Evolutionary conservation across 1,284 basidiomycete genomes (phyloP).

Genomic region (Tilletia walkeri): DNA sequence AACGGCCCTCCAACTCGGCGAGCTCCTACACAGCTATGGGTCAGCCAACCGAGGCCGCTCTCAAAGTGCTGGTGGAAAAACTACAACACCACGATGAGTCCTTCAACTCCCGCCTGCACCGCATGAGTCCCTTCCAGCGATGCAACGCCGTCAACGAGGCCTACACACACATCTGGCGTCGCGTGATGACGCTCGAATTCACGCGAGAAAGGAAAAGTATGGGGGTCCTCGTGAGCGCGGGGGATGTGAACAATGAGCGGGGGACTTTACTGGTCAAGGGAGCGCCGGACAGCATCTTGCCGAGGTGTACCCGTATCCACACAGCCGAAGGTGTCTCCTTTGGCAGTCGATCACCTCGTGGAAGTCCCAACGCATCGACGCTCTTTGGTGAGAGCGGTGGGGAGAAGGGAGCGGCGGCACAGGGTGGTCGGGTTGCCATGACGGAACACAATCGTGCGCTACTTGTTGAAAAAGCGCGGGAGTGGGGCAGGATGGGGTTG

Average conservation of each 20-base stretch:
- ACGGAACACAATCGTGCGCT: slow-evolving; percentile 7
- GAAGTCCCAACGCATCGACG: not conserved
- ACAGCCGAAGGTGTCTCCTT: not conserved
- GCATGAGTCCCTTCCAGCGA: slow-evolving; percentile 65
- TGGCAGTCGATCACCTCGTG: not conserved
- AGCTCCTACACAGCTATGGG: slow-evolving; percentile 69
- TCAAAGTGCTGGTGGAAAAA: slow-evolving; percentile 72
- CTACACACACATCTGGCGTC: slow-evolving; percentile 71
- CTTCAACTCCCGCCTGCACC: slow-evolving; percentile 62
- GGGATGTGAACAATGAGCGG: slow-evolving; percentile 54
- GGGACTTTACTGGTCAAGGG: slow-evolving; percentile 70
- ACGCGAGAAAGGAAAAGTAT: slow-evolving; percentile 95
- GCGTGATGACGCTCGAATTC: slow-evolving; percentile 89
- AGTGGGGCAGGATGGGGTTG: slow-evolving; percentile 12
- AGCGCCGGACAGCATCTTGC: slow-evolving; percentile 86
- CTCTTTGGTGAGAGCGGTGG: not conserved
- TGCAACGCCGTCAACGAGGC: slow-evolving; percentile 75
- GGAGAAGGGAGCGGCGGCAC: not conserved
- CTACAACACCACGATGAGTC: slow-evolving; percentile 57
- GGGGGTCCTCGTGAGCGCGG: slow-evolving; percentile 73
- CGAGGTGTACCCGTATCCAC: slow-evolving; percentile 66
- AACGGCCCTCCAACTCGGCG: not conserved
- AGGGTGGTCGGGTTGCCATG: not conserved
- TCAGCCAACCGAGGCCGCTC: slow-evolving; percentile 71
- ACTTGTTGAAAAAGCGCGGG: not conserved